Percentiles rank a stretch among this genome's conserved stretches.
Conservation (phyloP, 805 yeast species). For the Peterozyma xylosa region DNA sequence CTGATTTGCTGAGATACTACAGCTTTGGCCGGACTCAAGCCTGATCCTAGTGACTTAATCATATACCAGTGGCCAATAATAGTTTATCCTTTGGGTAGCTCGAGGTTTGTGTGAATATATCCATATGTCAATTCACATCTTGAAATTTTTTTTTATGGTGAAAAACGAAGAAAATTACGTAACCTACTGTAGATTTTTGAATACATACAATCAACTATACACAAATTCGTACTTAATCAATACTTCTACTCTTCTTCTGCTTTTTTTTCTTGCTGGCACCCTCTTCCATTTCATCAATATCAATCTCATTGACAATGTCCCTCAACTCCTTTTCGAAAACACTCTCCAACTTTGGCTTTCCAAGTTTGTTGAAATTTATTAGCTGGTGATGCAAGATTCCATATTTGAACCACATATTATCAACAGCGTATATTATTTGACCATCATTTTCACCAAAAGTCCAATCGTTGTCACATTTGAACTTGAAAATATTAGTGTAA, state of each 20-base stretch:
- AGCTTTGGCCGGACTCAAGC: no score
- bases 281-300: not conserved
- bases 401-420: slow-evolving; percentile 49
- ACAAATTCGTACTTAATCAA: not conserved
- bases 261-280: not conserved
- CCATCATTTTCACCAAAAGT: slow-evolving; percentile 18
- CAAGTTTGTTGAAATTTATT: slow-evolving; percentile 14
- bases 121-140: no score
- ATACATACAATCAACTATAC: no score
- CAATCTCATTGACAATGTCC: slow-evolving; percentile 14
- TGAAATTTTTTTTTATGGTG: no score
- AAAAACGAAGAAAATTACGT: no score
- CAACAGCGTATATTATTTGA: slow-evolving; percentile 49
- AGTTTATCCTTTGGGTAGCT: no score
- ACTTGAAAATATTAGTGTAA: slow-evolving; percentile 13
- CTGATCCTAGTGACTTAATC: no score
- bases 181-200: no score
- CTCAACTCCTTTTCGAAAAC: slow-evolving; percentile 9
- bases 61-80: no score
- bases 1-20: no score
- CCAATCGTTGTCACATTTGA: slow-evolving; percentile 3
- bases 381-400: slow-evolving; percentile 31
- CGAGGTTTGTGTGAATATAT: no score
- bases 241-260: not conserved
- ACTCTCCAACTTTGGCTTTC: slow-evolving; percentile 3